A percentile compares a stretch with the other conserved stretches of the same genome.
These are phyloP conservation scores for Acrocalymma vagum DNA, from an alignment of 2,329 filamentous ascomycete genomes.

Conservation along the genomic window DNA sequence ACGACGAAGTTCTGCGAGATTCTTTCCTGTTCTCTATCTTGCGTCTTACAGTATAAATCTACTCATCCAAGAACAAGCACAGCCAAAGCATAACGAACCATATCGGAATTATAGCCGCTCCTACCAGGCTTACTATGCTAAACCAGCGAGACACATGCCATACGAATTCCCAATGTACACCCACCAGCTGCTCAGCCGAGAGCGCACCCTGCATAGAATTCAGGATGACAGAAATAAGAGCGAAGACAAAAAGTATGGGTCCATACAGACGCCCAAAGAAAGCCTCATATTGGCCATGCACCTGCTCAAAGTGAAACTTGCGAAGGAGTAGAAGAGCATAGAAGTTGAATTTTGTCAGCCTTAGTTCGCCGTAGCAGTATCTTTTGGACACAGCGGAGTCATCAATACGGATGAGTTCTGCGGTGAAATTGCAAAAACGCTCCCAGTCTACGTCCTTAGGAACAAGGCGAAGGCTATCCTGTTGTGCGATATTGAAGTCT, in stretches of 20 bases:
- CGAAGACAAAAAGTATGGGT: slow-evolving; percentile 22
- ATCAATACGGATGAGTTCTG: slow-evolving; percentile 26
- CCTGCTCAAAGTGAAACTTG: slow-evolving; percentile 28
- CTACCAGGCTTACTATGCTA: slow-evolving; percentile 15
- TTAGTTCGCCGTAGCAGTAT: slow-evolving; percentile 55
- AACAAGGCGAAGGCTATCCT: slow-evolving; percentile 23
- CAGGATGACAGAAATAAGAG: slow-evolving; percentile 18
- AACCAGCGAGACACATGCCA: slow-evolving; percentile 15
- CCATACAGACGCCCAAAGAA: slow-evolving; percentile 18
- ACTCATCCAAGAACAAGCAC: slow-evolving; percentile 15
- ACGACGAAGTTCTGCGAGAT: slow-evolving; percentile 60
- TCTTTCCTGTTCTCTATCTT: slow-evolving; percentile 5
- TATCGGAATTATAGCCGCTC: slow-evolving; percentile 14
- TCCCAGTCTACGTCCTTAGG: slow-evolving; percentile 25
- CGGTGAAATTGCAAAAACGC: slow-evolving; percentile 17
- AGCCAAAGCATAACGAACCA: slow-evolving; percentile 18
- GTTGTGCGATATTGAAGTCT: slow-evolving; percentile 43
- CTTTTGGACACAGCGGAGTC: slow-evolving; percentile 41
- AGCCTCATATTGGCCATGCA: slow-evolving; percentile 41
- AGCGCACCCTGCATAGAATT: slow-evolving; percentile 22
- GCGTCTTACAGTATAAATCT: slow-evolving; percentile 9
- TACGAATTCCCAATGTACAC: background rate
- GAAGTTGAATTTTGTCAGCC: slow-evolving; percentile 54
- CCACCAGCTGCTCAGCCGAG: slow-evolving; percentile 9
- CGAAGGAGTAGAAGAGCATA: slow-evolving; percentile 45